Evolutionary conservation across 352 stramenopile species (phyloP).

Genomic region (Globisporangium radiosum): DNA sequence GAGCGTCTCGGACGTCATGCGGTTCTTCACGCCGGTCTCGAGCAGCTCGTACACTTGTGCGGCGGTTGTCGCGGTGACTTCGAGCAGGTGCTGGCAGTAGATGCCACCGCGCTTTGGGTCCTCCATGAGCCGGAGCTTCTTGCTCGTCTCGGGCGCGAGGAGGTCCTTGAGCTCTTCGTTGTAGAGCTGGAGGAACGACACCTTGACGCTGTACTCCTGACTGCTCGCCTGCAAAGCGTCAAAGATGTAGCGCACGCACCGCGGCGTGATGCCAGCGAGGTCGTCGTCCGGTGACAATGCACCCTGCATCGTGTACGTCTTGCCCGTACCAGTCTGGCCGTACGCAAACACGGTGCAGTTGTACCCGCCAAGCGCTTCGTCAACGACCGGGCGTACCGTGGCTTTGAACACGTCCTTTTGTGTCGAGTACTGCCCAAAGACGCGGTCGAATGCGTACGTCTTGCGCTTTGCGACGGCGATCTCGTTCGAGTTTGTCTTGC

Average conservation of each 20-base stretch:
- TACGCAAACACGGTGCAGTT: slow-evolving; percentile 97
- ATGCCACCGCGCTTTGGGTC: slow-evolving; percentile 82
- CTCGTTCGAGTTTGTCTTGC: slow-evolving; percentile 80
- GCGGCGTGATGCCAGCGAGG: slow-evolving; percentile 92
- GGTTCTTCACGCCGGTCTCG: slow-evolving; percentile 87
- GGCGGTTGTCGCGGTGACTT: slow-evolving; percentile 77
- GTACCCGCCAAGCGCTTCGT: slow-evolving; percentile 93
- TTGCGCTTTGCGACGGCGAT: slow-evolving; percentile 85
- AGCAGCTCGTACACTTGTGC: slow-evolving; percentile 86
- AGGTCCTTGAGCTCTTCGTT: slow-evolving; percentile 97
- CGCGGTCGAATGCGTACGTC: slow-evolving; percentile 90
- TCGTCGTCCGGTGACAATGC: slow-evolving; percentile 82
- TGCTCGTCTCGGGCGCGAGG: slow-evolving; percentile 65
- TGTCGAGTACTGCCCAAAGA: slow-evolving; percentile 93
- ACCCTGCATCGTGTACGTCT: slow-evolving; percentile 99
- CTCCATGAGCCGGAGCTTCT: slow-evolving; percentile 86
- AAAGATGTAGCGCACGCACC: slow-evolving; percentile 93
- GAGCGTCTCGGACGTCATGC: slow-evolving; percentile 89
- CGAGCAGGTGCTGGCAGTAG: slow-evolving; percentile 87
- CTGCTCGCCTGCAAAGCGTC: slow-evolving; percentile 85
- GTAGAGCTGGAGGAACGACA: slow-evolving; percentile 98
- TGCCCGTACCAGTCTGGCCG: slow-evolving; percentile 95
- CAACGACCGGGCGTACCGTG: slow-evolving; percentile 91
- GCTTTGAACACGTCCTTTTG: slow-evolving; percentile 96
- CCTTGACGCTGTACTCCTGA: slow-evolving; percentile 91